Evolutionary conservation across 768 basidiomycete genomes (phyloP), one percentile per base, ranked within the genome.

Genomic region (Mycena polygramma): DNA sequence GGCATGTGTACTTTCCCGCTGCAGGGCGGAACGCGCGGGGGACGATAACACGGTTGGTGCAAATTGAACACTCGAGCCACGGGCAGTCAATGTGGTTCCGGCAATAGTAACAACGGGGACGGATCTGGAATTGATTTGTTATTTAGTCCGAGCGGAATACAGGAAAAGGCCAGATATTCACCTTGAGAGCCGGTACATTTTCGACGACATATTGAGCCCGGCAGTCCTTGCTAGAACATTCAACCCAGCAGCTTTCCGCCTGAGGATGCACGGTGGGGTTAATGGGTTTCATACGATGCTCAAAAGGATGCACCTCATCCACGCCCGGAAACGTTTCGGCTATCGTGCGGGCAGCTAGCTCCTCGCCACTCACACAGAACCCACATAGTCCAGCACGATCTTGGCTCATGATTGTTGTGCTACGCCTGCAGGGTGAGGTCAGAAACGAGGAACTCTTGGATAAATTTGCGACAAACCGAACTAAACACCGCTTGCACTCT

Each of bases 21-120:
- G 46, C 24, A 5, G 70, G 43, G 13, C 74, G 75, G 37, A 66
- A 75, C 30, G 43, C 19, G 9, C 36, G 41, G 0, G 78, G 77
- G 36, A 77, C 70, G 48, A 79, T 72, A 62, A 79, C 46, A 19
- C 78, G 77, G 64, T 78, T 79, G 22, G 64, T 60, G 54, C 78
- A 79, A 6, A 35, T 17, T 9, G 70, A 69, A 52, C 78, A 79
- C 30, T 74, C 75, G 36, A 78, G 39, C 75, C 72, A 76, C 0
- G 76, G 77, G 36, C 77, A 78, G 0, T 61, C 70, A 20, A 52
- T 68, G 19, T 57, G 60, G 51, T 73, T 70, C 20, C 78, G 78
- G 57, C 77, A 79, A 45, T 77, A 77, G 49, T 76, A 57, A 60
- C 78, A 79, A 13, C 74, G 77, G 8, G 78, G 78, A 10, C 77